Base-by-base conservation (phyloP, 2,329 filamentous ascomycete species). In the Trichocomaceae sp. region DNA sequence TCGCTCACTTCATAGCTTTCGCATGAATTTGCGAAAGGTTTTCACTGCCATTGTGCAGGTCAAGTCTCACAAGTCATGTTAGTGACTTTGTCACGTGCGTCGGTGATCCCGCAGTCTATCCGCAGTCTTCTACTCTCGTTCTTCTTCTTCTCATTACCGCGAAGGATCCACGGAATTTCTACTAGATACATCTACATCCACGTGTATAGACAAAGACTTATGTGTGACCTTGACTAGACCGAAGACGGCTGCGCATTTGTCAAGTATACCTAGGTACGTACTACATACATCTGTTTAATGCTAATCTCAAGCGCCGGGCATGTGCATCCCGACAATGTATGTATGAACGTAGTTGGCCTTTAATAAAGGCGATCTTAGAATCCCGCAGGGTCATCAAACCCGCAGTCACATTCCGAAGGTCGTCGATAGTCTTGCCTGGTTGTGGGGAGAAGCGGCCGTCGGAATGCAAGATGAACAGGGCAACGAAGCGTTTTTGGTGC, bases 321-420 rank as follows among this genome's bases (percentile, higher is more conserved):
- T 10, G 13, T 26, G 19, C 19, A 5, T 15, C 47, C 9, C 17
- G 19, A 5, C 23, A 29, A 12, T 10, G 29, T 10, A 31, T n/a
- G 23, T 26, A 26, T 7, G 23, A 7, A 31, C n/a, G 4, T 22
- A 26, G 13, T 42, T 22, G n/a, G 26, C n/a, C 29, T 19, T 23
- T 17, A 47, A 3, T 47, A n/a, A 31, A 4, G 2, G 17, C 2
- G 12, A 3, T 19, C n/a, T 29, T 15, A 3, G 23, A 26, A 31
- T 29, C 26, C 31, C 17, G 15, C 20, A 47, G 22, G 44, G 45
- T 15, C 31, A 35, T 5, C 5, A 42, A 47, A 17, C 39, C 39
- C 29, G 48, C 37, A 17, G 37, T 56, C 47, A 52, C 54, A 56
- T 56, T 56, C 54, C 54, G 52, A 29, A 56, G 29, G 7, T 45